A percentile compares a stretch with the other conserved stretches of the same genome.
Evolutionary conservation across 2,329 filamentous ascomycete species (phyloP).

Genomic region (Periconia sp.): DNA sequence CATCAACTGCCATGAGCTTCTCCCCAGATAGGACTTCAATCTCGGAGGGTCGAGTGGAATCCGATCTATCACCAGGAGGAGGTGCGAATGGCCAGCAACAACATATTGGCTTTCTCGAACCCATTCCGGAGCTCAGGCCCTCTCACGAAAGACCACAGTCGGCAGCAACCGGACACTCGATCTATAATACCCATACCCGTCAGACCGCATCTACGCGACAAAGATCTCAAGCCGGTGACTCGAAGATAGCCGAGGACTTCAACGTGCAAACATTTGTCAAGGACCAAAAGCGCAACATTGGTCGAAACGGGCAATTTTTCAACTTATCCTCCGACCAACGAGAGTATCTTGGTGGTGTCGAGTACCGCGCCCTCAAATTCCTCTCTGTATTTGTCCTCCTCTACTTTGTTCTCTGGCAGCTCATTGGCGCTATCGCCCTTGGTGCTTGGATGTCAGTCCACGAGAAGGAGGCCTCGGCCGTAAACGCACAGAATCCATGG

Average conservation of each 20-base stretch:
- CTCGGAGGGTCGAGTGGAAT: background rate
- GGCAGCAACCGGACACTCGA: constrained; percentile 25
- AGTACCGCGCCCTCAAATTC: constrained; percentile 28
- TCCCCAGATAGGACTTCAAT: constrained; percentile 4
- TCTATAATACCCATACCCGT: constrained; percentile 23
- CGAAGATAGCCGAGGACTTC: constrained; percentile 19
- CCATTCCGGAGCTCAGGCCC: constrained; percentile 19
- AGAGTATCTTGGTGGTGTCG: constrained; percentile 27
- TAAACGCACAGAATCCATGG: constrained; percentile 25
- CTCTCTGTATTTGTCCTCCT: constrained; percentile 22
- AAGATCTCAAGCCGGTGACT: constrained; percentile 22
- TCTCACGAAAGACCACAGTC: constrained; percentile 21
- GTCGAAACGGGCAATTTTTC: constrained; percentile 26
- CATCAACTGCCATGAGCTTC: background rate
- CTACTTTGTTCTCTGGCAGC: constrained; percentile 27
- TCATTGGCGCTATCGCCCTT: constrained; percentile 25
- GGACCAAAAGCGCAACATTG: constrained; percentile 30
- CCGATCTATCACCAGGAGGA: constrained; percentile 4
- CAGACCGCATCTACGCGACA: constrained; percentile 22
- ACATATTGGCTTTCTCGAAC: constrained; percentile 28
- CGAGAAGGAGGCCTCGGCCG: constrained; percentile 23
- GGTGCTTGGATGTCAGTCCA: constrained; percentile 26
- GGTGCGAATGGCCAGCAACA: constrained; percentile 15
- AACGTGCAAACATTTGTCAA: constrained; percentile 27
- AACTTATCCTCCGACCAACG: constrained; percentile 26